Evolutionary conservation across 2,329 filamentous ascomycete genomes (phyloP), one percentile per base, ranked within the genome.

Genomic region (Stachybotrys chartarum): DNA sequence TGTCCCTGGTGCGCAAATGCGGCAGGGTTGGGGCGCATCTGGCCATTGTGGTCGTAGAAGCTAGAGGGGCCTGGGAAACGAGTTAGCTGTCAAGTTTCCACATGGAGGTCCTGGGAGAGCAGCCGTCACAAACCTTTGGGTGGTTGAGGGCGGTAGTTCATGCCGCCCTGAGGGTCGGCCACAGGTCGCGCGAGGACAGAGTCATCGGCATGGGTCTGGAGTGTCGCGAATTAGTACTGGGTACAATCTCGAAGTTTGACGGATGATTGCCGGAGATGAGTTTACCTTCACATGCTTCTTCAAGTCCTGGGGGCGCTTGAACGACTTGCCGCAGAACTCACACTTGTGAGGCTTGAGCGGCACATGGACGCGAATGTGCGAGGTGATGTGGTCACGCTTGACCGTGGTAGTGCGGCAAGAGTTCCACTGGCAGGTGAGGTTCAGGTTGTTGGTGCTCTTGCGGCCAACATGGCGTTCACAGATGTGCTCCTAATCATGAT

Each of bases 381-480:
- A 97, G 52, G 94, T 99, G 74, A 99, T 99, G 77, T 99, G 94
- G 68, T 97, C 94, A 66, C 94, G 91, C 82, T 99, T 97, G 71
- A 97, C 93, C 2, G 93, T 97, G 51, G 92, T 97, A 24, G 93
- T 97, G 60, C 91, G 86, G 78, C 94, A 99, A 61, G 87, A 88
- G 65, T 92, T 94, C 94, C 94, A 99, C 71, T 95, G 90, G 76
- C 94, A 99, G 54, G 91, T 97, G 70, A 99, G 75, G 74, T 94
- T 97, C 68, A 99, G 80, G 75, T 99, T 99, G 79, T 97, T 97
- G 69, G 94, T 99, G 78, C 90, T 96, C 80, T 99, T 99, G 75
- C 94, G 91, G 61, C 94, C 94, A 70, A 99, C 92, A 79, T 99
- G 94, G 68, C 91, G 90, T 72, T 97, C 94, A 75, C 94, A 97